These are phyloP conservation scores for Taphrina communis DNA, from an alignment of 1,139 yeast species.

Conservation along the genomic window DNA sequence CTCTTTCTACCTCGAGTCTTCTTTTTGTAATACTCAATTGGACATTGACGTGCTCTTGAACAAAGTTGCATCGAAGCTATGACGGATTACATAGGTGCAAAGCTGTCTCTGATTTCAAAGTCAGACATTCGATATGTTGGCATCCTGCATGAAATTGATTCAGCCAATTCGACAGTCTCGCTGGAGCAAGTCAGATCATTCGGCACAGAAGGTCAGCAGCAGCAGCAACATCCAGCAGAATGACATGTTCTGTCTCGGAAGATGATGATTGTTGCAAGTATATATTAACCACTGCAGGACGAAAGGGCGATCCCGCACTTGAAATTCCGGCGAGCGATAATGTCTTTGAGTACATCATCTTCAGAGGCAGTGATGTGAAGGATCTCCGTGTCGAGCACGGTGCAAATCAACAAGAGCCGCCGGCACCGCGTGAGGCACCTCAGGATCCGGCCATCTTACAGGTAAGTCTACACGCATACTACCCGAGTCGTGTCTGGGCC, in stretches of 20 bases:
- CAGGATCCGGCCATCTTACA: slow-evolving; percentile 52
- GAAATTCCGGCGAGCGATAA: slow-evolving; percentile 79
- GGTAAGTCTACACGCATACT: slow-evolving; percentile 47
- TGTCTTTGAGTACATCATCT: slow-evolving; percentile 78
- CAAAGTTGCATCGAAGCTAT: background rate
- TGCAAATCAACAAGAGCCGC: slow-evolving; percentile 56
- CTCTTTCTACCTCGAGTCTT: background rate
- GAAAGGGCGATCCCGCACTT: slow-evolving; percentile 71
- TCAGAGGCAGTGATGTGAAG: slow-evolving; percentile 91
- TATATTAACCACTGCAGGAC: slow-evolving; percentile 52
- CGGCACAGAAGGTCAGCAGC: slow-evolving; percentile 73
- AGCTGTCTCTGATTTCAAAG: slow-evolving; percentile 84
- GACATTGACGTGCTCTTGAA: too few relatives aligned
- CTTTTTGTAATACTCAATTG: too few relatives aligned
- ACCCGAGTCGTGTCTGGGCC: slow-evolving; percentile 10
- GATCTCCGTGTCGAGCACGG: slow-evolving; percentile 72
- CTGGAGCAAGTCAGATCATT: slow-evolving; percentile 79
- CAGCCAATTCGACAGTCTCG: slow-evolving; percentile 90
- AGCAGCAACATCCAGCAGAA: too few relatives aligned
- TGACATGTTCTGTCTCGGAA: background rate
- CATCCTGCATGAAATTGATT: slow-evolving; percentile 79
- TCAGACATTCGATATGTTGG: slow-evolving; percentile 92
- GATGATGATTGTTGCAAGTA: background rate
- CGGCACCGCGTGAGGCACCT: slow-evolving; percentile 48
- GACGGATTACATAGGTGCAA: slow-evolving; percentile 88